These are phyloP conservation scores for Stagonosporopsis cucurbitacearum DNA, from an alignment of 2,329 filamentous ascomycete genomes.

Conservation along the genomic window DNA sequence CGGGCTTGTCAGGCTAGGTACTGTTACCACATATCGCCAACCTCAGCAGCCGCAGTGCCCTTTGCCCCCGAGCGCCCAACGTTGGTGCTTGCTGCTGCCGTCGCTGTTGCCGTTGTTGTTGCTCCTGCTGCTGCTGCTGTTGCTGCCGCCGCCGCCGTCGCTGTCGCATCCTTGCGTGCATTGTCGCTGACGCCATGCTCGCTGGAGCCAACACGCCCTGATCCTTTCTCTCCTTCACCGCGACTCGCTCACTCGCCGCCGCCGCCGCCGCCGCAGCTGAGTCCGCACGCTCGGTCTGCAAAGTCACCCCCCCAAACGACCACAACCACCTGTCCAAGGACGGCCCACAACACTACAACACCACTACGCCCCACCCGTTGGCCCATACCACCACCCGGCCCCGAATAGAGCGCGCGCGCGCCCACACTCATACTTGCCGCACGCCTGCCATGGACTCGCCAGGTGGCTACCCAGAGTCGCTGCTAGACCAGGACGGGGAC, in stretches of 20 bases:
- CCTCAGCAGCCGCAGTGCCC: constrained; percentile 9
- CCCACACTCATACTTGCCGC: constrained; percentile 7
- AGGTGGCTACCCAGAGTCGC: constrained; percentile 60
- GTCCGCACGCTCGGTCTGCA: constrained; percentile 6
- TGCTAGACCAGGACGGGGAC: constrained; percentile 50
- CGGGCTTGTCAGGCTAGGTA: constrained; percentile 6
- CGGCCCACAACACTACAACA: constrained; percentile 2
- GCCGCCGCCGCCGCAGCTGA: constrained; percentile 9
- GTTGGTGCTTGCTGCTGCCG: constrained; percentile 3
- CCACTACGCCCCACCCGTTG: constrained; percentile 6
- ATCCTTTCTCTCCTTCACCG: constrained; percentile 1
- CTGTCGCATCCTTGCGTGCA: constrained; percentile 9
- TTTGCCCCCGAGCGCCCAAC: background rate
- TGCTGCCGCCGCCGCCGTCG: background rate
- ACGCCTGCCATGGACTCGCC: constrained; percentile 60
- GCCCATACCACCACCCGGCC: constrained; percentile 6
- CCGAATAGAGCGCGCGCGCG: constrained; percentile 1
- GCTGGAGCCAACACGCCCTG: constrained; percentile 1
- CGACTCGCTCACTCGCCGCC: constrained; percentile 4
- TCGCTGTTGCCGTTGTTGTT: no score
- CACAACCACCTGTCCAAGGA: background rate
- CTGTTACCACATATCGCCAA: constrained; percentile 17
- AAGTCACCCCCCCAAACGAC: background rate
- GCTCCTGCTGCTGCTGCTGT: background rate
- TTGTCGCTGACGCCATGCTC: constrained; percentile 15